Percentiles rank a stretch among this genome's conserved stretches.
Evolutionary conservation across 345 rosid genomes (phyloP).

Genomic region (Rhizophora apiculata): DNA sequence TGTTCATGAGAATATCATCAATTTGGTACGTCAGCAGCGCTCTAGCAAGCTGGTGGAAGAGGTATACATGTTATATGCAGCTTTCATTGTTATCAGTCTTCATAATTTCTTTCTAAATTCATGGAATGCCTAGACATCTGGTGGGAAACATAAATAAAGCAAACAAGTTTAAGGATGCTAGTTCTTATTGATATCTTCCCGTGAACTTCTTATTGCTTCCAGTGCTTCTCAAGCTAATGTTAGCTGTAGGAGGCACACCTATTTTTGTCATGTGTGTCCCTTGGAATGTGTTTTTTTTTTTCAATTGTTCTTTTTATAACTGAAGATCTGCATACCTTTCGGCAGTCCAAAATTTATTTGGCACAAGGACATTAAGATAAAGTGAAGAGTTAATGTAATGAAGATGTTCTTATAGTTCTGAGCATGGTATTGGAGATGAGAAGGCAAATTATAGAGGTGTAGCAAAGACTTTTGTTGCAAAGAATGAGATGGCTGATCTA

Average conservation of each 20-base stretch:
- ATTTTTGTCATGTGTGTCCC: too few relatives aligned
- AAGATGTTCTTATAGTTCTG: not conserved
- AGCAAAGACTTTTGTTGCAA: too few relatives aligned
- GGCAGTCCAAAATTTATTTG: too few relatives aligned
- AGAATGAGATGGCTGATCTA: not conserved
- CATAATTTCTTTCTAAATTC: not conserved
- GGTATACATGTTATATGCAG: slow-evolving; percentile 34
- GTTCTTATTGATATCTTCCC: not conserved
- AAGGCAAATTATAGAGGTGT: too few relatives aligned
- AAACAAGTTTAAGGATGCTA: not conserved
- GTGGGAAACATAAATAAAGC: not conserved
- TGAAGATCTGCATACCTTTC: too few relatives aligned
- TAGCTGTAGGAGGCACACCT: too few relatives aligned
- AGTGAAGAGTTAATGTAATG: too few relatives aligned
- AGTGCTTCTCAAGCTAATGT: too few relatives aligned
- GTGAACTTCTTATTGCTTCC: not conserved
- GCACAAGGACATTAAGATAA: too few relatives aligned
- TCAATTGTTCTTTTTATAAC: too few relatives aligned
- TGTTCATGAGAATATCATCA: slow-evolving; percentile 69
- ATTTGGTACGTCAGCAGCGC: slow-evolving; percentile 56
- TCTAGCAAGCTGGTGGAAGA: slow-evolving; percentile 47
- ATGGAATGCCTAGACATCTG: not conserved
- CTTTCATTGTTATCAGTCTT: not conserved
- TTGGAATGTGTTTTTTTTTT: too few relatives aligned
- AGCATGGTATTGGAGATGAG: not conserved